A percentile compares a stretch with the other conserved stretches of the same genome.
These are phyloP conservation scores for Boletus subcaerulescens DNA, from an alignment of 768 basidiomycete species.

Conservation along the genomic window DNA sequence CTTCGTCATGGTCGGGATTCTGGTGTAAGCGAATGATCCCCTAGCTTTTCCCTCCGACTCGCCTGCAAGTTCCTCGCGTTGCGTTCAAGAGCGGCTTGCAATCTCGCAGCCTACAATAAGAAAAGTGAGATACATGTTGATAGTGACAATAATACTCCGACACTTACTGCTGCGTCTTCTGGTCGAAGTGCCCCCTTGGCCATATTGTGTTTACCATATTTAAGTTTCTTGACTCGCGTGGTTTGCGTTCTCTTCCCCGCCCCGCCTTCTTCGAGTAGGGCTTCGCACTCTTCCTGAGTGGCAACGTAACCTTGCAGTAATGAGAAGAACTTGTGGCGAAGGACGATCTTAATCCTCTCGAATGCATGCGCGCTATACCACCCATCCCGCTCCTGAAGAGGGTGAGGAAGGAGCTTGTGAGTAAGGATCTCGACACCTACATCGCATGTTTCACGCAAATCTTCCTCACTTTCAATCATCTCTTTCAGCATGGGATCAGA, in stretches of 20 bases:
- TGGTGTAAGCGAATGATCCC: constrained; percentile 19
- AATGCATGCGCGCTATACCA: constrained; percentile 81
- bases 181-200: constrained; percentile 80
- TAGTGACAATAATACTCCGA: neutral
- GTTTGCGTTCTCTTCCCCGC: constrained; percentile 32
- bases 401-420: neutral
- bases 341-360: constrained; percentile 79
- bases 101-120: constrained; percentile 56
- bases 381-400: constrained; percentile 71
- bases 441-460: constrained; percentile 67
- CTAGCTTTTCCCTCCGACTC: constrained; percentile 24
- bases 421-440: constrained; percentile 44
- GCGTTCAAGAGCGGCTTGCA: constrained; percentile 62
- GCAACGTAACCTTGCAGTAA: constrained; percentile 69
- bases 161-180: constrained; percentile 76
- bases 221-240: constrained; percentile 49
- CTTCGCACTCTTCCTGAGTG: constrained; percentile 70
- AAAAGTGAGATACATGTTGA: neutral
- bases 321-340: constrained; percentile 84
- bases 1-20: constrained; percentile 11
- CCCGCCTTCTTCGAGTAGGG: constrained; percentile 46
- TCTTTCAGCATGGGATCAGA: constrained; percentile 76
- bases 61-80: constrained; percentile 32
- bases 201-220: constrained; percentile 81
- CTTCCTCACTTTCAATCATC: constrained; percentile 75